phyloP scores from a whole-genome alignment of 176 grass and related monocot genomes.

The Eremochloa ophiuroides region DNA sequence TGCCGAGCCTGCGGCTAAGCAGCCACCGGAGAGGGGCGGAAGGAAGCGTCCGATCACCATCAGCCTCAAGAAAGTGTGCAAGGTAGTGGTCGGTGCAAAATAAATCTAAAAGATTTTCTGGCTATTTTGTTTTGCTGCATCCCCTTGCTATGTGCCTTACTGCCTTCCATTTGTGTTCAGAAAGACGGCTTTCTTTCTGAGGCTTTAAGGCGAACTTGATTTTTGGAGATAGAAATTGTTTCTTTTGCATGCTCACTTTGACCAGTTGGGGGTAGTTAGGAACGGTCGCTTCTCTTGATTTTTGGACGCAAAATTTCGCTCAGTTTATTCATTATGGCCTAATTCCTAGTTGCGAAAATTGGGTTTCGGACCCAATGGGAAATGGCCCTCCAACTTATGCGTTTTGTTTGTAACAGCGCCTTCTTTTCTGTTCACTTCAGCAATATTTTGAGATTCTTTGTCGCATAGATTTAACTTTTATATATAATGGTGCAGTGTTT shows the following conservation, averaged over 20 bases:
- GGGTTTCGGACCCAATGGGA: not conserved
- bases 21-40: slow-evolving; percentile 18
- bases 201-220: not conserved
- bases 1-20: not conserved
- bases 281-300: not conserved
- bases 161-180: not conserved
- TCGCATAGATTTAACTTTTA: not conserved
- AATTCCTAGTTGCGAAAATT: not conserved
- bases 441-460: not conserved
- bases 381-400: not conserved
- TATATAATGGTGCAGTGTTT: not conserved
- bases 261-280: not conserved
- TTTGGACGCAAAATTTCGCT: not conserved
- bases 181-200: not conserved
- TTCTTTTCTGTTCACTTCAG: not conserved
- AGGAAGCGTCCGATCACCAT: slow-evolving; percentile 72
- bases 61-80: slow-evolving; percentile 91
- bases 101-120: not conserved
- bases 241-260: not conserved
- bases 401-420: not conserved
- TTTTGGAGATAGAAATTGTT: not conserved
- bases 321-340: not conserved
- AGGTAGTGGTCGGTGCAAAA: slow-evolving; percentile 30
- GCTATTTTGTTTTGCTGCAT: not conserved
- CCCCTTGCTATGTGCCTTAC: not conserved